Evolutionary conservation across 441 rosid genomes (phyloP), one percentile per base, ranked within the genome.

Genomic region (Bocquillonia castaneifolia): DNA sequence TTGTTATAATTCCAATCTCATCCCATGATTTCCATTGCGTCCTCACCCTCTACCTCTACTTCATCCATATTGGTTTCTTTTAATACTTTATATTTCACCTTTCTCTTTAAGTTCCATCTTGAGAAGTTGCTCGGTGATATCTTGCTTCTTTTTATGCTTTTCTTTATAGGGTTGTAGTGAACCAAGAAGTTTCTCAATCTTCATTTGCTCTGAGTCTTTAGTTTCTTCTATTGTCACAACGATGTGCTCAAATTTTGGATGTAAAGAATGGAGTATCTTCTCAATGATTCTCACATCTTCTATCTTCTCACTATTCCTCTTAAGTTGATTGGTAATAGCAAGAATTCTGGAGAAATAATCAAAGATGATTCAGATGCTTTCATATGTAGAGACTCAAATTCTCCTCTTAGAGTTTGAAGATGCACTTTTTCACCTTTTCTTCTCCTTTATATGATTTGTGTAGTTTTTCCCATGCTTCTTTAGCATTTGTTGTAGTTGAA

Each of bases 371-470:
- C 66, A 0, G 59, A 29, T 0, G 31, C 39, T 47, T 60, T 31
- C 66, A 69, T 69, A n/a, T 69, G 14, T 36, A 69, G 7, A 0
- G 13, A 0, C 18, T 68, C 58, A 13, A 45, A 59, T 9, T 68
- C 48, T 2, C 37, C 37, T 0, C 40, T 44, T 3, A 66, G 17
- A 40, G 62, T 53, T 26, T 66, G 62, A 15, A 66, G 23, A 15
- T 52, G 32, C 20, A 66, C 57, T 48, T 8, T 15, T 64, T 64
- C 0, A 64, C 42, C 18, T n/a, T 20, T 3, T 47, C 68, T 6
- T 3, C 68, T 47, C 58, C 56, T 48, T 64, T 64, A 42, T 10
- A 64, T 20, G 29, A 10, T 29, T n/a, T 64, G 20, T 48, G 23
- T n/a, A 47, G 20, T 9, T 29, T 64, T 23, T 48, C 57, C 45